Base-by-base conservation (phyloP, 2,329 filamentous ascomycete species). In the Fusarium albidum region DNA sequence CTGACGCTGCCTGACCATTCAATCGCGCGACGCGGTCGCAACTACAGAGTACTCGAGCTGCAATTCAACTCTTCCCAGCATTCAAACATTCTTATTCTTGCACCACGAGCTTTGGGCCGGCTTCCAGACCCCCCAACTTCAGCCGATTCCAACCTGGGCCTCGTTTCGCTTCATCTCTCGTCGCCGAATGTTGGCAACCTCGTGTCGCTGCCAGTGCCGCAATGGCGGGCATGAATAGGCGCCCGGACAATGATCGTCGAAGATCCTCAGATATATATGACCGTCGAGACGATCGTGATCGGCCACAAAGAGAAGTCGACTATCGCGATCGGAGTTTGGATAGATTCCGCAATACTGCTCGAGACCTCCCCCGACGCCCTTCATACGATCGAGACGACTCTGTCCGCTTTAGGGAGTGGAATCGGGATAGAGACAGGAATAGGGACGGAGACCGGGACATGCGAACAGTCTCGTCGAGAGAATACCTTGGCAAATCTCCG, bases 171-270 rank as follows among this genome's bases (percentile, higher is more conserved):
- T 13, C 38, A 7, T 27, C 10, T 31, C 37, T 26, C 15, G 29
- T 37, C 41, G 35, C 46, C 55, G 61, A 41, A 66, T 66, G 63
- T 47, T 51, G 29, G 32, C 38, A 28, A n/a, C 42, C 32, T 32
- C 26, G 25, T 18, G 15, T 26, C 35, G 43, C 49, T 46, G 43
- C 49, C 41, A 53, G 54, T 57, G 61, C 61, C 58, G 48, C 38
- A 15, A 66, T 67, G 64, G 57, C 55, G 42, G 52, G 57, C 38
- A 31, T 40, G 33, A 44, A 32, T 44, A 62, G 57, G 56, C 52
- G 49, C 34, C 17, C 18, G 12, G 55, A 53, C 9, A 21, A 14
- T 29, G 34, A 38, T 18, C 49, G 43, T 25, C 49, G 44, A 18
- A 44, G 41, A 31, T 28, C 31, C 21, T 35, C 27, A 5, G 49